These are phyloP conservation scores for Phytophthora litchii DNA, from an alignment of 352 stramenopile genomes.

Conservation along the genomic window DNA sequence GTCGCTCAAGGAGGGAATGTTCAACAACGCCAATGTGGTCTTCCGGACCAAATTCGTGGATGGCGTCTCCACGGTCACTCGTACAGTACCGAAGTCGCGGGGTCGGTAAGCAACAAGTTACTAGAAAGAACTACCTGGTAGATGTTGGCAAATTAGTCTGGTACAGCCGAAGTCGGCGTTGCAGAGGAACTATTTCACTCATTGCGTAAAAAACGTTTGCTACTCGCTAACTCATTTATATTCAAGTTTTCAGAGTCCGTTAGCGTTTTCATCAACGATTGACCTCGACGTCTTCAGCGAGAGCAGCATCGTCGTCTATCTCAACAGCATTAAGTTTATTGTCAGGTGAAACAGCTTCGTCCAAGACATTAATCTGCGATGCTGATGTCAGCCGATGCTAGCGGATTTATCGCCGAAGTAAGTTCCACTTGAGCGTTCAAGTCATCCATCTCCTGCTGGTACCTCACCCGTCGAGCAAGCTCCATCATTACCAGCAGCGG, in stretches of 20 bases:
- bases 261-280: not conserved
- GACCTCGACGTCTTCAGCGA: not conserved
- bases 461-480: conserved; percentile 55
- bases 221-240: conserved; percentile 5
- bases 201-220: conserved; percentile 19
- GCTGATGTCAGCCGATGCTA: conserved; percentile 2
- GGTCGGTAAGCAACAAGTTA: conserved; percentile 24
- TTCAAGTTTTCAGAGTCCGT: not conserved
- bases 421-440: conserved; percentile 51
- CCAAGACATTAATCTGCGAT: conserved; percentile 27
- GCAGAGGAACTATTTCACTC: conserved; percentile 13
- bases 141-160: conserved; percentile 6
- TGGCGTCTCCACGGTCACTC: conserved; percentile 98
- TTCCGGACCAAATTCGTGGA: conserved; percentile 99
- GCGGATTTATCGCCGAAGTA: conserved; percentile 27
- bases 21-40: conserved; percentile 99
- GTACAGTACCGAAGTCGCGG: conserved; percentile 87
- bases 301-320: not conserved
- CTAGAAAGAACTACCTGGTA: conserved; percentile 2
- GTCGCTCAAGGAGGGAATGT: conserved; percentile 99
- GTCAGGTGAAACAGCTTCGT: conserved; percentile 5
- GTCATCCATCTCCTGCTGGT: conserved; percentile 37
- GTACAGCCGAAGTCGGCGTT: conserved; percentile 5
- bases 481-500: conserved; percentile 63
- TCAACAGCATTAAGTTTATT: not conserved